Evolutionary conservation across 73 alveolate genomes (phyloP).

Genomic region (Paramecium caudatum): DNA sequence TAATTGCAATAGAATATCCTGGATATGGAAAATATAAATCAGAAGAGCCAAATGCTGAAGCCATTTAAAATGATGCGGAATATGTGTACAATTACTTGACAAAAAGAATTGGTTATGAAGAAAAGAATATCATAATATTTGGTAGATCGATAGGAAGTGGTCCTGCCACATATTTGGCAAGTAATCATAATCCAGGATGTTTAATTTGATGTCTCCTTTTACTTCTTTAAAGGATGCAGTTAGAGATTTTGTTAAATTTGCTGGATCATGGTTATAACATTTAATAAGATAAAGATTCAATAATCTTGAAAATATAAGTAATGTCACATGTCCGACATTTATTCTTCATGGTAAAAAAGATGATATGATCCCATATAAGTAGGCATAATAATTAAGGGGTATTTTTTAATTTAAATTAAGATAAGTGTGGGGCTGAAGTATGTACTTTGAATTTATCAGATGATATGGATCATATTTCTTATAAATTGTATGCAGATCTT

Average conservation of each 20-base stretch:
- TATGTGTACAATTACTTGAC: conserved; percentile 85
- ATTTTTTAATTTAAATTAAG: neutral
- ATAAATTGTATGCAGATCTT: conserved; percentile 72
- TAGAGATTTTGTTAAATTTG: conserved; percentile 68
- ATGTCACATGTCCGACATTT: conserved; percentile 78
- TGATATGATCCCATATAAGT: conserved; percentile 77
- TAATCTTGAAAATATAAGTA: conserved; percentile 79
- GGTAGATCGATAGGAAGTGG: conserved; percentile 91
- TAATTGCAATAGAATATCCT: conserved; percentile 95
- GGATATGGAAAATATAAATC: conserved; percentile 94
- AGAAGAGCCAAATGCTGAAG: conserved; percentile 80
- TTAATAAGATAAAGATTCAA: conserved; percentile 79
- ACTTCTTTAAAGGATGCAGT: conserved; percentile 81
- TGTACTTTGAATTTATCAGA: conserved; percentile 87
- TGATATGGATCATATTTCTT: conserved; percentile 83
- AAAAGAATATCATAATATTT: conserved; percentile 78
- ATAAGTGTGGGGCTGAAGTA: conserved; percentile 86
- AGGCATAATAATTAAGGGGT: conserved; percentile 67
- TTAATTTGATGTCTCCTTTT: conserved; percentile 88
- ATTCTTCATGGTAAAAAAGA: conserved; percentile 81
- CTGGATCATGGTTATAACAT: conserved; percentile 64
- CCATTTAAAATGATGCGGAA: conserved; percentile 86
- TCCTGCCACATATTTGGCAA: conserved; percentile 84
- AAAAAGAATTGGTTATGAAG: conserved; percentile 68
- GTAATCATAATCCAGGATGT: conserved; percentile 70